These are phyloP conservation scores for Lentinus tigrinus DNA, from an alignment of 768 basidiomycete genomes.

Conservation along the genomic window DNA sequence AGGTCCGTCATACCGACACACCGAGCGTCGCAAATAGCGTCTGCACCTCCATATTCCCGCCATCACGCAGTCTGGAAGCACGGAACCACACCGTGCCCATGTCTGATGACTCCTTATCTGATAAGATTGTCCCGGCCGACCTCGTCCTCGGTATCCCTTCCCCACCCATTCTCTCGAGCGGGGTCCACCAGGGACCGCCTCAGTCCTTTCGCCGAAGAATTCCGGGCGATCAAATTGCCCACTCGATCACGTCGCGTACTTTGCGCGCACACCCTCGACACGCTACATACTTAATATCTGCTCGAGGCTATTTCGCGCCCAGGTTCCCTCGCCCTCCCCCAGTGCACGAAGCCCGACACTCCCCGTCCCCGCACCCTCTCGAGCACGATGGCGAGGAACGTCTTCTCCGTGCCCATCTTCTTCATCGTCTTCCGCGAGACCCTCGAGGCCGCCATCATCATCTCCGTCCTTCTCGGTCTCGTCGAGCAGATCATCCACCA, in stretches of 20 bases:
- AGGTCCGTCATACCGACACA: no score
- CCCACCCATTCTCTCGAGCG: not conserved
- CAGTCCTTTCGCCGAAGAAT: not conserved
- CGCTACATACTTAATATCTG: constrained; percentile 6
- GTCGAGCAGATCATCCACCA: constrained; percentile 76
- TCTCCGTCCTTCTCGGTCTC: constrained; percentile 87
- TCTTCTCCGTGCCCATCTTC: constrained; percentile 92
- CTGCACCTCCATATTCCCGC: no score
- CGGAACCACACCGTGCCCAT: not conserved
- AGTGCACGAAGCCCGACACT: constrained; percentile 1
- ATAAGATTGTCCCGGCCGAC: constrained; percentile 24
- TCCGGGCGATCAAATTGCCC: no score
- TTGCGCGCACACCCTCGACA: not conserved
- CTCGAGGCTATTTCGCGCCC: not conserved
- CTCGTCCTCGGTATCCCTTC: not conserved
- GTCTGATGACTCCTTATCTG: constrained; percentile 24
- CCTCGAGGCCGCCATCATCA: constrained; percentile 88
- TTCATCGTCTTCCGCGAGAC: constrained; percentile 97
- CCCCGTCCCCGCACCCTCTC: constrained; percentile 4
- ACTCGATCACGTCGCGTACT: not conserved
- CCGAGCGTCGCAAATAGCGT: no score
- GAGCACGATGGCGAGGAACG: constrained; percentile 57
- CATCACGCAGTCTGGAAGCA: not conserved
- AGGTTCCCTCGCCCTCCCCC: constrained; percentile 15
- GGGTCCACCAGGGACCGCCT: not conserved